A percentile compares a stretch with the other conserved stretches of the same genome.
These are phyloP conservation scores for Metschnikowia borealis DNA, from an alignment of 805 yeast genomes.

Conservation along the genomic window DNA sequence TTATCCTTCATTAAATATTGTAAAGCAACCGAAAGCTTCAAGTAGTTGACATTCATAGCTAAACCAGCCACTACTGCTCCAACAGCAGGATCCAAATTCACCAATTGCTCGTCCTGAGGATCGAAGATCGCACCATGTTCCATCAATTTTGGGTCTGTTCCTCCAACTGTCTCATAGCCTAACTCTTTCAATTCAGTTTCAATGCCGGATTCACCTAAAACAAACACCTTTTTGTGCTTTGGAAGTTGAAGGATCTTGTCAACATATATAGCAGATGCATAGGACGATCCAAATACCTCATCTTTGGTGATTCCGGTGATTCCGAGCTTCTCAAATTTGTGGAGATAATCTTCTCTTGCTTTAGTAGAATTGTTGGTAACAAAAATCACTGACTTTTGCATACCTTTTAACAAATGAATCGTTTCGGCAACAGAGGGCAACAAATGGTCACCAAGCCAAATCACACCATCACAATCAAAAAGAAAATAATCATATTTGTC, in stretches of 20 bases:
- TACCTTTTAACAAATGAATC: conserved; percentile 49
- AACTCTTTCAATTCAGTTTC: conserved; percentile 69
- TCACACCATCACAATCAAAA: conserved; percentile 96
- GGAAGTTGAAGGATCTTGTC: conserved; percentile 72
- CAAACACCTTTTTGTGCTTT: conserved; percentile 76
- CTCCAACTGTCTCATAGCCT: conserved; percentile 81
- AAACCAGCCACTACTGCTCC: conserved; percentile 91
- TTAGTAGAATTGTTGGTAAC: conserved; percentile 96
- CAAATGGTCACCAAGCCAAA: conserved; percentile 85
- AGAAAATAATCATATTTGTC: conserved; percentile 75
- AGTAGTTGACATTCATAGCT: conserved; percentile 72
- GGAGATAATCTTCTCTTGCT: conserved; percentile 70
- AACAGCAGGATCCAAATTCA: conserved; percentile 63
- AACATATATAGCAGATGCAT: conserved; percentile 84
- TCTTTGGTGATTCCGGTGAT: conserved; percentile 49
- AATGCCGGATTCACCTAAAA: conserved; percentile 85
- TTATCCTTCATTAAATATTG: conserved; percentile 63
- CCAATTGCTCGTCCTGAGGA: conserved; percentile 50
- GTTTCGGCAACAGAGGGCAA: conserved; percentile 81
- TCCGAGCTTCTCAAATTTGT: conserved; percentile 61
- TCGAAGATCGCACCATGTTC: conserved; percentile 48
- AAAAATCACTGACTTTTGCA: conserved; percentile 69
- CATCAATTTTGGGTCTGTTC: conserved; percentile 60
- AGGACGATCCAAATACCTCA: conserved; percentile 88
- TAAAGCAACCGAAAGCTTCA: conserved; percentile 74